A percentile compares a stretch with the other conserved stretches of the same genome.
These are phyloP conservation scores for Arthrobotrys conoides DNA, from an alignment of 2,329 filamentous ascomycete species.

Conservation along the genomic window DNA sequence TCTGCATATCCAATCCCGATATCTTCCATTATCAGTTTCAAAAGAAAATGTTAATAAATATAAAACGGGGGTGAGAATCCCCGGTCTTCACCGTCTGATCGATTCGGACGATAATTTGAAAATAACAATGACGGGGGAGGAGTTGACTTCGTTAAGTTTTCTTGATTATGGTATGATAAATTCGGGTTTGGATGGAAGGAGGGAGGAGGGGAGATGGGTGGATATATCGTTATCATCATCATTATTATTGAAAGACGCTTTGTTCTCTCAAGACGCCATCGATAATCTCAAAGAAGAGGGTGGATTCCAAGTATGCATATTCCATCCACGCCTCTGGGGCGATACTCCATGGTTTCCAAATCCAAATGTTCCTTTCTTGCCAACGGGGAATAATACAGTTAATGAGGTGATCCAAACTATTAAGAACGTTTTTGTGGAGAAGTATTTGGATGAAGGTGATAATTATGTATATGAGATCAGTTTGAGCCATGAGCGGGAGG, in stretches of 20 bases:
- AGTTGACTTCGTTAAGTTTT: background rate
- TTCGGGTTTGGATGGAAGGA: too few species aligned
- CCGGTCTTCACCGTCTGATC: background rate
- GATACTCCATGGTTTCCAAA: too few species aligned
- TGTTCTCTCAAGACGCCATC: background rate
- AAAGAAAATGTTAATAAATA: background rate
- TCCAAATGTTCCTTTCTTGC: background rate
- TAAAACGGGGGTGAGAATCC: background rate
- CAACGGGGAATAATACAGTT: background rate
- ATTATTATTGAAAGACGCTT: background rate
- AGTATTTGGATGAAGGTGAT: background rate
- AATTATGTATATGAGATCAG: too few species aligned
- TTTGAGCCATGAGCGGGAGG: too few species aligned
- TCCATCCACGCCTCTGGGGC: background rate
- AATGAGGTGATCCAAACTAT: background rate
- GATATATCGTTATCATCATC: background rate
- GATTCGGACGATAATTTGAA: background rate
- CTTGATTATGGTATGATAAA: background rate
- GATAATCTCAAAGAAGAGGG: too few species aligned
- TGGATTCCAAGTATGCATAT: background rate
- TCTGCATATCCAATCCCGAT: background rate
- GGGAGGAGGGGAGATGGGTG: background rate
- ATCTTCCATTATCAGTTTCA: background rate
- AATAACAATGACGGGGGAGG: background rate
- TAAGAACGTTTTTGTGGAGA: background rate